Evolutionary conservation across 1,139 yeast genomes (phyloP).

Genomic region (Scheffersomyces titani): DNA sequence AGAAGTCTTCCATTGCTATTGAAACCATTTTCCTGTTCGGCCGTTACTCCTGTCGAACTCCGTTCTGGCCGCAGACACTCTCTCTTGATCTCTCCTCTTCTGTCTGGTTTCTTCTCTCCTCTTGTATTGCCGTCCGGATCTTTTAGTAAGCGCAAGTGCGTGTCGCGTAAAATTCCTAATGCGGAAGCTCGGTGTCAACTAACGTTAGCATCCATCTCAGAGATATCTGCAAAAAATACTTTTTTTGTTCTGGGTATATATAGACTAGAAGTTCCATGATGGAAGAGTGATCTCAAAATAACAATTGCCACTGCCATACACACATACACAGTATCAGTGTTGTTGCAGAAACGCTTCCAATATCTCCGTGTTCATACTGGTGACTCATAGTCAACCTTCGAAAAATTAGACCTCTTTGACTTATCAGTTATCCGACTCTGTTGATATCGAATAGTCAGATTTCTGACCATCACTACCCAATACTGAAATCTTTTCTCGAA

Average conservation of each 20-base stretch:
- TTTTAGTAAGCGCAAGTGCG: not conserved
- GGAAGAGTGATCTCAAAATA: not conserved
- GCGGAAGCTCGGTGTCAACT: not conserved
- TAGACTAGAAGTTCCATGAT: not conserved
- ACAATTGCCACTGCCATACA: not conserved
- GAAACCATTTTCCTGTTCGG: too few relatives aligned
- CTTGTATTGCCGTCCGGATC: not conserved
- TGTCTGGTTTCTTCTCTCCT: not conserved
- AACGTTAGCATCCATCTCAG: not conserved
- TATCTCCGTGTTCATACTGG: not conserved
- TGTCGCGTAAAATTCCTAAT: not conserved
- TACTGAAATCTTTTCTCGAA: not conserved
- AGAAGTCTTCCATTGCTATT: too few relatives aligned
- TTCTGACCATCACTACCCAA: not conserved
- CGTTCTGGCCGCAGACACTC: not conserved
- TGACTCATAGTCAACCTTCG: not conserved
- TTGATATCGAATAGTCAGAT: not conserved
- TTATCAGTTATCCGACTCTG: too few relatives aligned
- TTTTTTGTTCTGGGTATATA: not conserved
- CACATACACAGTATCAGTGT: not conserved
- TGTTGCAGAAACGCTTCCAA: not conserved
- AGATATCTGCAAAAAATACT: not conserved
- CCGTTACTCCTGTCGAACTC: not conserved
- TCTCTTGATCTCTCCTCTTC: not conserved
- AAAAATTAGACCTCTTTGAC: too few relatives aligned